These are phyloP conservation scores for Cystofilobasidium bisporidii DNA, from an alignment of 768 basidiomycete species.

Conservation along the genomic window DNA sequence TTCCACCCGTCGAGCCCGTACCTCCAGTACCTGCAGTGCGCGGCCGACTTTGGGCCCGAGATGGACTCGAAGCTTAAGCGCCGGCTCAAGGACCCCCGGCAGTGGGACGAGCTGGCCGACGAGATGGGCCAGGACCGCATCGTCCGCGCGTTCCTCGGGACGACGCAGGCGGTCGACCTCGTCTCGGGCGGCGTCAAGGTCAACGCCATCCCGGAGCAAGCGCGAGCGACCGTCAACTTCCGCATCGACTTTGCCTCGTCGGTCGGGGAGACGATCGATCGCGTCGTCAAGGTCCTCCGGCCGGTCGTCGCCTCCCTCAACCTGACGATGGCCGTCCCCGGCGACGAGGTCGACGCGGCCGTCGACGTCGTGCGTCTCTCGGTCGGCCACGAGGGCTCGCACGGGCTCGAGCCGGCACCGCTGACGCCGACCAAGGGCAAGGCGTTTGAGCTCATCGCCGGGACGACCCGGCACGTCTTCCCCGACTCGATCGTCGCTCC, in stretches of 20 bases:
- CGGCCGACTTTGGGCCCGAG: slow-evolving; percentile 12
- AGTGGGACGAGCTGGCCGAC: slow-evolving; percentile 15
- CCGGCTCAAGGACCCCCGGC: slow-evolving; percentile 11
- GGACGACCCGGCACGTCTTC: slow-evolving; percentile 38
- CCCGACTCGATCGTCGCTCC: slow-evolving; percentile 39
- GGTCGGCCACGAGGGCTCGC: background rate
- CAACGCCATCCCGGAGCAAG: slow-evolving; percentile 23
- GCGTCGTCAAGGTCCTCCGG: slow-evolving; percentile 32
- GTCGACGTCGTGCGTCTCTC: slow-evolving; percentile 32
- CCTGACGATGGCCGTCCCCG: slow-evolving; percentile 34
- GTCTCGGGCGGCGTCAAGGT: slow-evolving; percentile 22
- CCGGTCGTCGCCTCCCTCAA: slow-evolving; percentile 34
- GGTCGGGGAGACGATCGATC: slow-evolving; percentile 35
- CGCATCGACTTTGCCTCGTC: slow-evolving; percentile 40
- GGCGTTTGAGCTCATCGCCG: slow-evolving; percentile 37
- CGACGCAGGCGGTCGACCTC: slow-evolving; percentile 23
- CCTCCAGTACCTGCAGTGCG: slow-evolving; percentile 23
- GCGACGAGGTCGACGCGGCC: background rate
- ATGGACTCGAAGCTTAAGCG: slow-evolving; percentile 8
- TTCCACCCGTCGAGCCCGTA: slow-evolving; percentile 9
- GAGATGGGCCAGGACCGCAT: slow-evolving; percentile 20
- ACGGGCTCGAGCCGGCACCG: slow-evolving; percentile 35
- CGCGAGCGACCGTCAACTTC: slow-evolving; percentile 38
- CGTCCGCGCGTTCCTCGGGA: slow-evolving; percentile 16
- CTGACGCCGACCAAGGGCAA: slow-evolving; percentile 32